phyloP scores from a whole-genome alignment of 352 stramenopile species.

The Pythium rhizo-oryzae region DNA sequence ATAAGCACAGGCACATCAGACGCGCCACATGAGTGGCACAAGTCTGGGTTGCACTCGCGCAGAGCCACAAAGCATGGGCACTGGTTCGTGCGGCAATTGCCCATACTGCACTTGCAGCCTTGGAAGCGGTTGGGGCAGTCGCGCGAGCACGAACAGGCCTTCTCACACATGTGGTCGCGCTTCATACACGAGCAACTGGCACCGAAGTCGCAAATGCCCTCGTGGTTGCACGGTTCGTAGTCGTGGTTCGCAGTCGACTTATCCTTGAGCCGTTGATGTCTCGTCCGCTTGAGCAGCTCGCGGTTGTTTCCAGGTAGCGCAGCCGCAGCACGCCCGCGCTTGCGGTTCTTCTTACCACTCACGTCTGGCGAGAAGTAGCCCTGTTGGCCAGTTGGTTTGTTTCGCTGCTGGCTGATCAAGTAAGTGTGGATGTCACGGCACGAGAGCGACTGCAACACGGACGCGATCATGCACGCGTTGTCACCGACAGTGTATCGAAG shows the following conservation, averaged over 20 bases:
- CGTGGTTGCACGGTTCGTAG: constrained; percentile 81
- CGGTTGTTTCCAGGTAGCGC: constrained; percentile 45
- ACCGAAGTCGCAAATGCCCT: constrained; percentile 58
- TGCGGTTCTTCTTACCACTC: constrained; percentile 43
- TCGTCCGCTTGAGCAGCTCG: constrained; percentile 61
- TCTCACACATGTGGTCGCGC: constrained; percentile 80
- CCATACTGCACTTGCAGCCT: constrained; percentile 46
- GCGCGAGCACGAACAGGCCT: constrained; percentile 80
- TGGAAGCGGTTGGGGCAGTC: constrained; percentile 75
- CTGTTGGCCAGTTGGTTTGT: constrained; percentile 19
- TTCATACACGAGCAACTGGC: constrained; percentile 72
- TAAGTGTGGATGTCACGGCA: constrained; percentile 61
- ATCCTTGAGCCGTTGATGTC: constrained; percentile 68
- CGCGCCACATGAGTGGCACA: constrained; percentile 49
- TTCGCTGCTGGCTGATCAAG: constrained; percentile 48
- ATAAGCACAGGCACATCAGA: constrained; percentile 43
- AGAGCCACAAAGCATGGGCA: constrained; percentile 56
- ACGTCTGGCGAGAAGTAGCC: constrained; percentile 47
- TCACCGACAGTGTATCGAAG: constrained; percentile 56
- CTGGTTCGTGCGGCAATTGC: constrained; percentile 47
- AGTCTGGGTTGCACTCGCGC: constrained; percentile 62
- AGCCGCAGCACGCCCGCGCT: constrained; percentile 40
- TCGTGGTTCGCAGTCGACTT: constrained; percentile 61
- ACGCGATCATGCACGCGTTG: constrained; percentile 69
- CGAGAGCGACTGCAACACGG: constrained; percentile 53